These are phyloP conservation scores for Cucumis melo DNA, from an alignment of 306 rosid genomes.

Conservation along the genomic window DNA sequence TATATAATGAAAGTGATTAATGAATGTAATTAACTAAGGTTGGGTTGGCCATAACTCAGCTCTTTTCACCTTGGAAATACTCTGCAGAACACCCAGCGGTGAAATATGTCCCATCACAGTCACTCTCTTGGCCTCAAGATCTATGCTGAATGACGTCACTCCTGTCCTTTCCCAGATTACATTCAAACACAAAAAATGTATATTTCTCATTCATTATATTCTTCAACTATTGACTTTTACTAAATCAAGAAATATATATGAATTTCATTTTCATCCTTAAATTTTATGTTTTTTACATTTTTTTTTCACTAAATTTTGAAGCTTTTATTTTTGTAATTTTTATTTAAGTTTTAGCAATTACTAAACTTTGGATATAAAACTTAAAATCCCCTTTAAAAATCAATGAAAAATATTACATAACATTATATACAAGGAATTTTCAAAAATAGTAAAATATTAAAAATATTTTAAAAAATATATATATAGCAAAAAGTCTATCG, in stretches of 20 bases:
- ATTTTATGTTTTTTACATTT: background rate
- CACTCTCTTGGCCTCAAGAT: conserved; percentile 70
- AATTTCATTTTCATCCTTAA: background rate
- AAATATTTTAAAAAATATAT: no score
- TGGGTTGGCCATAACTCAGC: conserved; percentile 36
- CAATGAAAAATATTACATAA: background rate
- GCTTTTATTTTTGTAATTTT: background rate
- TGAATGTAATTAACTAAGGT: background rate
- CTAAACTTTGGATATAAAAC: background rate
- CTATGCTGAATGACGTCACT: conserved; percentile 80
- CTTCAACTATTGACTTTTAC: background rate
- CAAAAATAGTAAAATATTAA: no score
- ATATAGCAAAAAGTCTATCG: no score
- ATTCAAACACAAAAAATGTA: background rate
- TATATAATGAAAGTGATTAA: background rate
- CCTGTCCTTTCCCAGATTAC: conserved; percentile 23
- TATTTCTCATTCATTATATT: background rate
- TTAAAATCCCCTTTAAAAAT: background rate
- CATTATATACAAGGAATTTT: no score
- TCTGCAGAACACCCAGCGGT: conserved; percentile 56
- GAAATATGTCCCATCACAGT: conserved; percentile 88
- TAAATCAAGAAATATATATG: background rate
- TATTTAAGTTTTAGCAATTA: background rate
- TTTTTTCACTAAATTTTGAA: background rate
- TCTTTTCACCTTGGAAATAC: conserved; percentile 77